phyloP scores from a whole-genome alignment of 2,329 filamentous ascomycete genomes.

The Onygenales sp. region DNA sequence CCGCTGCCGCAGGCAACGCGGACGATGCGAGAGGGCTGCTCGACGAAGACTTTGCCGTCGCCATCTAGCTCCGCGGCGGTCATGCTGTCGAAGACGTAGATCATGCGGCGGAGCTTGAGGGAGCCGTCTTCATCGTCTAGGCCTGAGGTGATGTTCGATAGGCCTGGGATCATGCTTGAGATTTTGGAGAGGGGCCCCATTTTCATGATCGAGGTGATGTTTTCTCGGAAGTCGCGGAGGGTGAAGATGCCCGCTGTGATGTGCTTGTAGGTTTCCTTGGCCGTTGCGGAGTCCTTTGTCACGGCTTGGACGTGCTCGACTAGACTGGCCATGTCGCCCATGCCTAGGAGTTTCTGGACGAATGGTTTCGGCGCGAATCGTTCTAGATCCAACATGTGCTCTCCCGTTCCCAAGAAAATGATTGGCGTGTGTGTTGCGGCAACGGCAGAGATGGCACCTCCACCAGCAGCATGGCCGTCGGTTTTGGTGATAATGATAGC shows the following conservation, averaged over 20 bases:
- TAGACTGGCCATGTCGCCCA: conserved; percentile 92
- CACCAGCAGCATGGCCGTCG: conserved; percentile 87
- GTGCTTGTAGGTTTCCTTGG: conserved; percentile 97
- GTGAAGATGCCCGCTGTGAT: conserved; percentile 96
- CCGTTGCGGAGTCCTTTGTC: conserved; percentile 69
- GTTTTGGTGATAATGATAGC: conserved; percentile 99
- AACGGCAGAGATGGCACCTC: conserved; percentile 94
- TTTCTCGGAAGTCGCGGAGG: conserved; percentile 84
- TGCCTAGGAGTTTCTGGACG: conserved; percentile 84
- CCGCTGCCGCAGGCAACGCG: conserved; percentile 82
- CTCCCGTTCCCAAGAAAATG: conserved; percentile 94
- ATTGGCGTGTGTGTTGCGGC: conserved; percentile 95
- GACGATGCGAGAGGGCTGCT: conserved; percentile 88
- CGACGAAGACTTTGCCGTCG: conserved; percentile 87
- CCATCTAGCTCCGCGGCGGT: conserved; percentile 90
- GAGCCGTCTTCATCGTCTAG: conserved; percentile 97
- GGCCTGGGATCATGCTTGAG: conserved; percentile 96
- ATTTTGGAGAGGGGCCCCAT: conserved; percentile 97
- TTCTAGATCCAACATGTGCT: conserved; percentile 93
- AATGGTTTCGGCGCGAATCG: conserved; percentile 88
- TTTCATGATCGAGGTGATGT: conserved; percentile 98
- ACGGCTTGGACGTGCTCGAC: conserved; percentile 95
- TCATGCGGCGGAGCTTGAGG: conserved; percentile 90
- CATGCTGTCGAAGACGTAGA: conserved; percentile 98
- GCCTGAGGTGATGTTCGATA: conserved; percentile 85